Evolutionary conservation across 2,329 filamentous ascomycete species (phyloP), one percentile per base, ranked within the genome.

Genomic region (Cytospora piceicola): DNA sequence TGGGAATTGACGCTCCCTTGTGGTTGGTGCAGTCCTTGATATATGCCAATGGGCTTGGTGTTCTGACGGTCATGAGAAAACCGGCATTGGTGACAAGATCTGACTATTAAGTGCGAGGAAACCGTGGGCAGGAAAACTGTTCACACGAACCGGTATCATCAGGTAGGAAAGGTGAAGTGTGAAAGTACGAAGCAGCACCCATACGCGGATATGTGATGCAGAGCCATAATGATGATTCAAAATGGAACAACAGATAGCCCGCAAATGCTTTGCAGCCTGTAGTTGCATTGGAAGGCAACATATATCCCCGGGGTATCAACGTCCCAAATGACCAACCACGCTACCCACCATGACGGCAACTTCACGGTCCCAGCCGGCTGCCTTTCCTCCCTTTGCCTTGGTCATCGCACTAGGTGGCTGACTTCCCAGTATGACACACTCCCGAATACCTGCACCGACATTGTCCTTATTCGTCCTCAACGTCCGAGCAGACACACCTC

Each of bases 291-390:
- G 12, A 17, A 49, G 9, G 24, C 22, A 14, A n/a, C 4, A 17
- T 24, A 12, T 0, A 49, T 49, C 15, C 27, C n/a, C 9, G 6
- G n/a, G 53, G 15, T 20, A 49, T 66, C 56, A 82, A 68, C 82
- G 77, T 14, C 82, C 79, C 4, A 87, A 71, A 66, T 83, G 83
- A 57, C 84, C 85, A 49, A 93, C 83, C 7, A 97, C 88, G 72
- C 92, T 92, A 61, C 91, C 90, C 52, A 96, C 91, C 94, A 98
- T 97, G 57, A 98, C 94, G 1, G 94, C 93, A 57, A 94, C 90
- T 78, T 98, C 95, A 49, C 94, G 85, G 73, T 97, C 94, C 92
- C 93, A 97, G 64, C 81, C 85, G 8, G 80, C 81, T 67, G 70
- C 72, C 67, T 67, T 69, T 65, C 80, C 83, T 36, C 75, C 77